A percentile compares a stretch with the other conserved stretches of the same genome.
These are phyloP conservation scores for Coemansia sp. DNA, from an alignment of 192 early-diverging fungal species.

Conservation along the genomic window DNA sequence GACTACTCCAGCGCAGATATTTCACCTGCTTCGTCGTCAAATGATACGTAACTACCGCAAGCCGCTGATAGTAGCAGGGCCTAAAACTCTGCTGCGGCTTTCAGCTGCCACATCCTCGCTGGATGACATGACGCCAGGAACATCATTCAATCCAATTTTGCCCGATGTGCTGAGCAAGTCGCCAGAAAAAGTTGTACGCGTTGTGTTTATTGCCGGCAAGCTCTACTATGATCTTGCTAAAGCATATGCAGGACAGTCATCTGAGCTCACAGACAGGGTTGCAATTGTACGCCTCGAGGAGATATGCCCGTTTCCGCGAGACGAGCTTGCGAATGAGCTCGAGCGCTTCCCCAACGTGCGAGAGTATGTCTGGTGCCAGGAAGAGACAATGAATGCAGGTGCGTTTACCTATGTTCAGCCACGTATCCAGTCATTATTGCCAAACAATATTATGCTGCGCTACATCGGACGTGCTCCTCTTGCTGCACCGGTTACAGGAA, in stretches of 20 bases:
- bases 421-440: constrained; percentile 74
- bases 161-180: constrained; percentile 56
- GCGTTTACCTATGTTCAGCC: constrained; percentile 86
- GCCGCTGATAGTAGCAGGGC: constrained; percentile 83
- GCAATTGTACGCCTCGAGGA: constrained; percentile 91
- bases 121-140: constrained; percentile 81
- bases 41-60: constrained; percentile 88
- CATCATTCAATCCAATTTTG: constrained; percentile 81
- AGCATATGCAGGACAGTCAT: constrained; percentile 58
- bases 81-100: constrained; percentile 70
- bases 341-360: constrained; percentile 62
- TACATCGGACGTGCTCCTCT: constrained; percentile 75
- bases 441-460: constrained; percentile 46
- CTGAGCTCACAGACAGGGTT: constrained; percentile 59
- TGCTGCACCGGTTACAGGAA: constrained; percentile 80
- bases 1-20: constrained; percentile 95
- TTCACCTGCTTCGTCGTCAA: constrained; percentile 93
- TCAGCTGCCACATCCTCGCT: constrained; percentile 70
- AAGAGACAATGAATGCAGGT: constrained; percentile 95
- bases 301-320: constrained; percentile 84
- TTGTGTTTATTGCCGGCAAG: constrained; percentile 90
- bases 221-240: constrained; percentile 90
- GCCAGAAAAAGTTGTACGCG: constrained; percentile 45
- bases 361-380: constrained; percentile 79
- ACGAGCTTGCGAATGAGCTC: constrained; percentile 65